Base-by-base conservation (phyloP, 2,329 filamentous ascomycete species). In the Diaporthe australafricana region DNA sequence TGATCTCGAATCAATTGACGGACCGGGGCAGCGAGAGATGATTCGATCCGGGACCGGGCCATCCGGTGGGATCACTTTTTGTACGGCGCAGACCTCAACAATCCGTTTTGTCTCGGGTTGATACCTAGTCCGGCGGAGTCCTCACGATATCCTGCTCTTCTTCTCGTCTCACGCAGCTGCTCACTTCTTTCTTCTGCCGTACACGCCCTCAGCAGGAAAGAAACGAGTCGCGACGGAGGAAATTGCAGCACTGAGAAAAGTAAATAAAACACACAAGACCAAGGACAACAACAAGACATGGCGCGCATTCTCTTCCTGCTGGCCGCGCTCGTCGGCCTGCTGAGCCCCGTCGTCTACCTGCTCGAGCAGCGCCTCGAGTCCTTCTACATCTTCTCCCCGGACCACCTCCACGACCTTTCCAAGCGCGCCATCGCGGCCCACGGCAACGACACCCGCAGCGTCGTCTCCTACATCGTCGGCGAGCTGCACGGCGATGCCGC, bases 311-410 rank as follows among this genome's bases (percentile, higher is more conserved):
- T 89, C 74, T 85, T 82, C 74, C 79, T 88, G 75, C 77, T 91
- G 74, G 87, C 86, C 63, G 77, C 90, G 68, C 76, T 90, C 57
- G 81, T 90, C 66, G 89, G 86, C 70, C 77, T 90, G 74, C 79
- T 92, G 68, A 83, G 86, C 16, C 85, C 87, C 9, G 76, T 90
- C 69, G 83, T 87, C 77, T 88, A 88, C 81, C 77, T 87, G 72
- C 79, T 90, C 50, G 90, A 92, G 80, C 84, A 86, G 77, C 88
- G 89, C 81, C 83, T 90, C 71, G 84, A 89, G 74, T 82, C 80
- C 71, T 91, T 95, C 85, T 96, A 95, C 87, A 89, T 96, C 81
- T 95, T 97, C 82, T 84, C 91, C 68, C 88, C 88, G 2, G 84
- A 86, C 20, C 87, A 94, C 74, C 87, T 97, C 73, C 90, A 94